Evolutionary conservation across 768 basidiomycete species (phyloP).

Genomic region (Gymnopilus junonius): DNA sequence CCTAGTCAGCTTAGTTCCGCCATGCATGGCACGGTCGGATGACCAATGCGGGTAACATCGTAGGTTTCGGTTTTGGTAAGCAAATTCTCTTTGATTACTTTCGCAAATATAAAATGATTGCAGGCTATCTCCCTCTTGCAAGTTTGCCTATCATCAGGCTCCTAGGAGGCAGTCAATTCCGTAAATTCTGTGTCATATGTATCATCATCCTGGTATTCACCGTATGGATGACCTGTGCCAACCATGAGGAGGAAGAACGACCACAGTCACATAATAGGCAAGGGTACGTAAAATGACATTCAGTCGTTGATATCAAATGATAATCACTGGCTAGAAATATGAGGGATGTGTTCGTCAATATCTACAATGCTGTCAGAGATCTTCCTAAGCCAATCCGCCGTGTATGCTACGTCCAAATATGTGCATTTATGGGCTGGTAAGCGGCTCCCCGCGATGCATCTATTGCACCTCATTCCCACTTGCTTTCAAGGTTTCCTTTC

Average conservation of each 20-base stretch:
- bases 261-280: conserved; percentile 43
- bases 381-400: conserved; percentile 85
- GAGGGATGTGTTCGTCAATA: conserved; percentile 79
- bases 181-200: conserved; percentile 92
- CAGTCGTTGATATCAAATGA: background rate
- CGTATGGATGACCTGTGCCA: conserved; percentile 88
- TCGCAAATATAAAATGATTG: background rate
- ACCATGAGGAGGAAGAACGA: conserved; percentile 79
- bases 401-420: conserved; percentile 92
- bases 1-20: conserved; percentile 88
- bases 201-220: conserved; percentile 79
- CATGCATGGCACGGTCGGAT: conserved; percentile 97
- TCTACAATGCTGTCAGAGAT: conserved; percentile 69
- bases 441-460: conserved; percentile 23
- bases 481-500: conserved; percentile 85
- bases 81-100: background rate
- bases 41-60: conserved; percentile 95
- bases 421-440: conserved; percentile 96
- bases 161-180: conserved; percentile 91
- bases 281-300: conserved; percentile 34
- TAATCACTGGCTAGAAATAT: conserved; percentile 42
- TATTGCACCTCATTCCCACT: conserved; percentile 8
- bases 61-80: conserved; percentile 91
- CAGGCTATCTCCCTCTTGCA: conserved; percentile 89
- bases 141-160: conserved; percentile 76